Conservation (phyloP, 768 basidiomycete species). For the Dendrothele bispora region DNA sequence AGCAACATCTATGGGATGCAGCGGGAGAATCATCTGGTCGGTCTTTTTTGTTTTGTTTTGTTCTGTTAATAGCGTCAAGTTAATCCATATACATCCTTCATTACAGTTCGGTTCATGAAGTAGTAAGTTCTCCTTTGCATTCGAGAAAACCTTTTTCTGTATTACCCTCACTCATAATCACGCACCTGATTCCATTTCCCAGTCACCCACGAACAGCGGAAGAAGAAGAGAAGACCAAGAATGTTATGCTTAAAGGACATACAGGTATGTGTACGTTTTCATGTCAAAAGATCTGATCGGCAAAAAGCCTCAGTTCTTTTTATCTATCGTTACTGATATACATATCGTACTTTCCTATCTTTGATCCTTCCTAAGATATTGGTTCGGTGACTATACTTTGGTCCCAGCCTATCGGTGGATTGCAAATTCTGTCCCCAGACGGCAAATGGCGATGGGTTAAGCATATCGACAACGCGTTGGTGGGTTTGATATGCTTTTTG, state of each 20-base stretch:
- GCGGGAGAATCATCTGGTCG: slow-evolving; percentile 43
- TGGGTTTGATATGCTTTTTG: slow-evolving; percentile 17
- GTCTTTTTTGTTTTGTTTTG: neutral
- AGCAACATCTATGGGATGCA: slow-evolving; percentile 43
- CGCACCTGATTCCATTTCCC: no score
- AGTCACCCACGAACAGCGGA: slow-evolving; percentile 52
- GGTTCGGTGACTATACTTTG: slow-evolving; percentile 58
- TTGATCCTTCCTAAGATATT: slow-evolving; percentile 37
- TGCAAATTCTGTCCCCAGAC: slow-evolving; percentile 55
- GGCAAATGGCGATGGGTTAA: slow-evolving; percentile 58
- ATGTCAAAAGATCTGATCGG: no score
- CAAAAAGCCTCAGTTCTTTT: no score
- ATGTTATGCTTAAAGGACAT: slow-evolving; percentile 63
- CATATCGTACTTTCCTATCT: neutral
- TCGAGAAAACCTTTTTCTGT: no score
- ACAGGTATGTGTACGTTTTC: slow-evolving; percentile 50
- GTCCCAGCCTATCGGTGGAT: slow-evolving; percentile 58
- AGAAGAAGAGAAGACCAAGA: slow-evolving; percentile 49
- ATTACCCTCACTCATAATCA: neutral
- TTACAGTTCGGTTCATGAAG: slow-evolving; percentile 62
- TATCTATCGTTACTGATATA: neutral
- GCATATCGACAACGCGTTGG: slow-evolving; percentile 59
- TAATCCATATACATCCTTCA: neutral
- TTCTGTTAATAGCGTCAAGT: no score
- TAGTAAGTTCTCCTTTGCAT: slow-evolving; percentile 56